A percentile compares a stretch with the other conserved stretches of the same genome.
Conservation (phyloP, 192 early-diverging fungal species). For the Podila minutissima region DNA sequence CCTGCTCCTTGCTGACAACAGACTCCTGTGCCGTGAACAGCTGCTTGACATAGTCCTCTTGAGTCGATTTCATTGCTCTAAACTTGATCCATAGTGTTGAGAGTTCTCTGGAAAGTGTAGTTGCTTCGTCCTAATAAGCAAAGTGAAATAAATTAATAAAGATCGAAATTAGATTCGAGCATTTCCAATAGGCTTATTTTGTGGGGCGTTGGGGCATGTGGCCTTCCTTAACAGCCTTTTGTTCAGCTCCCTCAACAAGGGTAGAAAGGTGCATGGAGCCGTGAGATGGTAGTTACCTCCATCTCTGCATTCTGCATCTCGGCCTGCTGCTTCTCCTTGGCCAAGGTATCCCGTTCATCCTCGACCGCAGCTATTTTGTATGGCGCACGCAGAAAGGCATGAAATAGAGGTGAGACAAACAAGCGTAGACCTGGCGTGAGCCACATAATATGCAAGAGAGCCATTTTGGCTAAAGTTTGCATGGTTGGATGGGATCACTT, state of each 20-base stretch:
- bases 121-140: conserved; percentile 29
- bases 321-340: conserved; percentile 9
- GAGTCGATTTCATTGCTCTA: conserved; percentile 23
- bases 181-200: no score
- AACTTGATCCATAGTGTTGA: conserved; percentile 33
- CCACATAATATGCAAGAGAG: neutral
- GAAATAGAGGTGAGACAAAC: neutral
- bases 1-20: conserved; percentile 4
- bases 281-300: neutral
- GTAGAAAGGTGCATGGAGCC: no score
- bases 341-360: conserved; percentile 28
- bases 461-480: neutral
- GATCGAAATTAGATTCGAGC: no score
- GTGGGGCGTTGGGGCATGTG: no score
- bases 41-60: conserved; percentile 21
- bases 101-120: conserved; percentile 26
- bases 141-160: no score
- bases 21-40: conserved; percentile 22
- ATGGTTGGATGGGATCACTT: conserved; percentile 2
- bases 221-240: no score
- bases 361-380: conserved; percentile 13
- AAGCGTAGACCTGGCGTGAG: neutral
- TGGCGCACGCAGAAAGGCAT: no score
- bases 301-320: neutral
- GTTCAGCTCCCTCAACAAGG: neutral